phyloP scores from a whole-genome alignment of 495 filamentous ascomycete species.

The Aspergillus olivimuriae region DNA sequence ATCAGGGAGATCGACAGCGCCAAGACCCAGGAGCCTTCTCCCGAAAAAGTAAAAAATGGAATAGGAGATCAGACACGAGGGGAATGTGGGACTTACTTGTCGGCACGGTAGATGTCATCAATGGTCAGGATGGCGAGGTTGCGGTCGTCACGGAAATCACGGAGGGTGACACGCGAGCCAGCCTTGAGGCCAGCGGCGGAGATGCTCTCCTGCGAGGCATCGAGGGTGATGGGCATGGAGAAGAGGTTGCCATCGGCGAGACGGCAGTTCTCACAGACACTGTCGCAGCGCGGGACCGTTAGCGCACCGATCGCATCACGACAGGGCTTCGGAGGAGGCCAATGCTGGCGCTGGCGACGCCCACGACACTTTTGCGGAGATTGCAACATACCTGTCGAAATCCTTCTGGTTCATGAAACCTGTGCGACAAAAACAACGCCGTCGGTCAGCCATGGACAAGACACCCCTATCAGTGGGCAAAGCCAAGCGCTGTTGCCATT shows the following conservation, averaged over 20 bases:
- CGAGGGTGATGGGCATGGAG: constrained; percentile 93
- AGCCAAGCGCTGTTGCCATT: constrained; percentile 3
- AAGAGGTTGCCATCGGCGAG: constrained; percentile 88
- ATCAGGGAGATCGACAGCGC: too few relatives aligned
- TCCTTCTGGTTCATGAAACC: constrained; percentile 97
- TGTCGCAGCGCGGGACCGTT: constrained; percentile 23
- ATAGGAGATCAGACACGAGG: too few relatives aligned
- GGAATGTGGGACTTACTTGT: constrained; percentile 79
- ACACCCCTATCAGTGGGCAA: constrained; percentile 22
- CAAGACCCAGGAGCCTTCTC: too few relatives aligned
- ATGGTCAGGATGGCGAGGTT: constrained; percentile 94
- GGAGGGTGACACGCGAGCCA: constrained; percentile 75
- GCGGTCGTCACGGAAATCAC: constrained; percentile 93
- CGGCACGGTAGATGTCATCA: constrained; percentile 90
- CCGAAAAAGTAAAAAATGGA: constrained; percentile 4
- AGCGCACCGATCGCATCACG: constrained; percentile 3
- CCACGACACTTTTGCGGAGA: background rate
- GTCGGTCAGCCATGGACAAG: constrained; percentile 29
- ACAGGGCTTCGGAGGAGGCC: background rate
- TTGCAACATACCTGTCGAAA: constrained; percentile 70
- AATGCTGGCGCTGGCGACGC: background rate
- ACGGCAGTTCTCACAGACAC: constrained; percentile 81
- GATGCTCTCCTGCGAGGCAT: constrained; percentile 68
- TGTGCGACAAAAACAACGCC: constrained; percentile 33
- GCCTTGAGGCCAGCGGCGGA: constrained; percentile 65